These are phyloP conservation scores for Ilyonectria sp. DNA, from an alignment of 2,329 filamentous ascomycete species.

Conservation along the genomic window DNA sequence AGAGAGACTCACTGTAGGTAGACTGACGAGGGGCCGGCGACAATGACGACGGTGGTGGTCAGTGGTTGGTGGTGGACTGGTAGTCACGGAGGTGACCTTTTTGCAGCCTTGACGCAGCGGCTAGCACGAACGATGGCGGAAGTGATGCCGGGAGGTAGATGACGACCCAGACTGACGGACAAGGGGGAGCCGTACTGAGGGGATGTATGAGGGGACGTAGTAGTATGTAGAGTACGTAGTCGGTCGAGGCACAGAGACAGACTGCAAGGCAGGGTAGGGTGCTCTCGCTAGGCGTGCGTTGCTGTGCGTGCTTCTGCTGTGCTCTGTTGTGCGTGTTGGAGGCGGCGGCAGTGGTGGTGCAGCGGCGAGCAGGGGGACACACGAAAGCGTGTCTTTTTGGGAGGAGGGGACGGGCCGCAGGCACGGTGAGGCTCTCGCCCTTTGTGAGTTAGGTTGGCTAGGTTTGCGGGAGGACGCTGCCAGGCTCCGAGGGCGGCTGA, in stretches of 20 bases:
- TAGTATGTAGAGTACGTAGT: conserved; percentile 16
- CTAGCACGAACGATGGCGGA: conserved; percentile 45
- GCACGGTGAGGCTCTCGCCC: conserved; percentile 35
- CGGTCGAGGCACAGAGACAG: conserved; percentile 10
- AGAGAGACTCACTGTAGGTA: conserved; percentile 38
- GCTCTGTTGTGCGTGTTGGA: conserved; percentile 36
- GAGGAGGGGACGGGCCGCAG: conserved; percentile 31
- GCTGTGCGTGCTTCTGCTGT: conserved; percentile 40
- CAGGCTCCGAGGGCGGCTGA: conserved; percentile 31
- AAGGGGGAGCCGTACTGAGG: conserved; percentile 31
- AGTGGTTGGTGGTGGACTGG: conserved; percentile 28
- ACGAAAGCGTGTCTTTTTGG: conserved; percentile 33
- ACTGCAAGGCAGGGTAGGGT: conserved; percentile 27
- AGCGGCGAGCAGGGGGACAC: conserved; percentile 43
- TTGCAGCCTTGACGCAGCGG: conserved; percentile 40
- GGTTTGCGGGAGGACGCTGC: conserved; percentile 37
- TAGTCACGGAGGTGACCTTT: conserved; percentile 40
- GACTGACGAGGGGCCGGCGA: conserved; percentile 30
- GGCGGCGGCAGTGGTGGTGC: conserved; percentile 42
- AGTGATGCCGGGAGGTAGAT: conserved; percentile 33
- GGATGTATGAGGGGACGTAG: conserved; percentile 7
- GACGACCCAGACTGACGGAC: conserved; percentile 27
- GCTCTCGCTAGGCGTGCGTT: conserved; percentile 41
- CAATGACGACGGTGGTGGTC: conserved; percentile 42
- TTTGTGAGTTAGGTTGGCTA: conserved; percentile 33